These are phyloP conservation scores for Fomitiporia mediterranea DNA, from an alignment of 1,284 basidiomycete genomes.

Conservation along the genomic window DNA sequence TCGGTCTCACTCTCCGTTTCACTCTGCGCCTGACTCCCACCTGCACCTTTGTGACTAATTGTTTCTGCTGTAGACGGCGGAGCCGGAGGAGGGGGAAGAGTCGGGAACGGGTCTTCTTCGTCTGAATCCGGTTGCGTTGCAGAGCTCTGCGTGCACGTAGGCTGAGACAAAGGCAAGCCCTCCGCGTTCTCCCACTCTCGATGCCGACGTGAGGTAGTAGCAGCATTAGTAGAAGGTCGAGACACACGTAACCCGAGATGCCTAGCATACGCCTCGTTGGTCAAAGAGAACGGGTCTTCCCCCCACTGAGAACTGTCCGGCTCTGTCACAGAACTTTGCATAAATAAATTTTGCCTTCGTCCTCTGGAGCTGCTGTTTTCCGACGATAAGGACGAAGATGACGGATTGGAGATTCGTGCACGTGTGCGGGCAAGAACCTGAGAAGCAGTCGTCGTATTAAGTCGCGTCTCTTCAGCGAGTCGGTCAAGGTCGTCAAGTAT, in stretches of 20 bases:
- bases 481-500: slow-evolving; percentile 2
- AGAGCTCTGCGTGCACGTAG: slow-evolving; percentile 13
- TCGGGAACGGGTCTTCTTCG: slow-evolving; percentile 12
- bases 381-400: neutral
- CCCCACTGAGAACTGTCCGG: slow-evolving; percentile 4
- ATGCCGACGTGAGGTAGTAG: neutral
- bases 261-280: slow-evolving; percentile 3
- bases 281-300: slow-evolving; percentile 11
- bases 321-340: slow-evolving; percentile 14
- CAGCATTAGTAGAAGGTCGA: neutral
- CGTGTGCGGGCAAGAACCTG: neutral
- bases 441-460: neutral
- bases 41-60: neutral
- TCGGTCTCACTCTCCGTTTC: neutral
- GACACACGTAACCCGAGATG: neutral
- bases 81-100: neutral
- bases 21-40: neutral
- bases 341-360: neutral
- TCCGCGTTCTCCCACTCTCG: neutral
- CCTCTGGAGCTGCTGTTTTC: no score
- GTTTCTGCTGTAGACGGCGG: neutral
- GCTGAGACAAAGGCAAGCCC: neutral
- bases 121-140: slow-evolving; percentile 15
- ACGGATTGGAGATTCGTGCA: neutral
- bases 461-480: neutral